Conservation (phyloP, 2,329 filamentous ascomycete genomes). For the Neonectria punicea region DNA sequence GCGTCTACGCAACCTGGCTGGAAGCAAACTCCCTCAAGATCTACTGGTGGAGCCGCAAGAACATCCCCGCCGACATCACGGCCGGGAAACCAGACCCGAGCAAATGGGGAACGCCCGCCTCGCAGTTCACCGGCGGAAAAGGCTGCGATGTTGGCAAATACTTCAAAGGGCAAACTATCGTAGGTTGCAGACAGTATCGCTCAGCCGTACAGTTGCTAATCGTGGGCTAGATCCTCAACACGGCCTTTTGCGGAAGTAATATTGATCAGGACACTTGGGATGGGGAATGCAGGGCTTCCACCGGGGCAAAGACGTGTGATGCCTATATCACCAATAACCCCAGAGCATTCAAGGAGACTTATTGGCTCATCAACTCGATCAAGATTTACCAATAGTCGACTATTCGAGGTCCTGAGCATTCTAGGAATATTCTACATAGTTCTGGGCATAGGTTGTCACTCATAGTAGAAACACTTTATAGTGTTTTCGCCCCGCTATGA, state of each 20-base stretch:
- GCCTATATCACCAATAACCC: constrained; percentile 77
- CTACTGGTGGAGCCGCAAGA: constrained; percentile 76
- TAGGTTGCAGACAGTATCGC: constrained; percentile 44
- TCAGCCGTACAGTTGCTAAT: neutral
- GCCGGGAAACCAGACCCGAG: constrained; percentile 68
- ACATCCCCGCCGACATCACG: constrained; percentile 69
- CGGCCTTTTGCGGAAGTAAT: constrained; percentile 77
- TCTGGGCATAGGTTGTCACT: too few species aligned
- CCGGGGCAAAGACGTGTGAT: constrained; percentile 67
- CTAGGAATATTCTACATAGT: too few species aligned
- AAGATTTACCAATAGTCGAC: constrained; percentile 59
- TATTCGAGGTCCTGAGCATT: too few species aligned
- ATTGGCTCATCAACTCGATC: constrained; percentile 76
- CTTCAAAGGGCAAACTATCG: constrained; percentile 76
- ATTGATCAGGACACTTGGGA: constrained; percentile 30
- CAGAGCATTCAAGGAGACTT: constrained; percentile 71
- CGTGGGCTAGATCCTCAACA: constrained; percentile 64
- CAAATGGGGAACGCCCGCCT: constrained; percentile 72
- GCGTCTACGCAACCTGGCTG: constrained; percentile 77
- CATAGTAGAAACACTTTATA: too few species aligned
- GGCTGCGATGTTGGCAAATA: constrained; percentile 73
- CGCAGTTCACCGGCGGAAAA: constrained; percentile 70
- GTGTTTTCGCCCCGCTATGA: too few species aligned
- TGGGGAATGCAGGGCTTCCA: constrained; percentile 23
- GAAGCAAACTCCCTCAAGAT: constrained; percentile 72